Base-by-base conservation (phyloP, 345 rosid species). In the Rhizophora mangle region DNA sequence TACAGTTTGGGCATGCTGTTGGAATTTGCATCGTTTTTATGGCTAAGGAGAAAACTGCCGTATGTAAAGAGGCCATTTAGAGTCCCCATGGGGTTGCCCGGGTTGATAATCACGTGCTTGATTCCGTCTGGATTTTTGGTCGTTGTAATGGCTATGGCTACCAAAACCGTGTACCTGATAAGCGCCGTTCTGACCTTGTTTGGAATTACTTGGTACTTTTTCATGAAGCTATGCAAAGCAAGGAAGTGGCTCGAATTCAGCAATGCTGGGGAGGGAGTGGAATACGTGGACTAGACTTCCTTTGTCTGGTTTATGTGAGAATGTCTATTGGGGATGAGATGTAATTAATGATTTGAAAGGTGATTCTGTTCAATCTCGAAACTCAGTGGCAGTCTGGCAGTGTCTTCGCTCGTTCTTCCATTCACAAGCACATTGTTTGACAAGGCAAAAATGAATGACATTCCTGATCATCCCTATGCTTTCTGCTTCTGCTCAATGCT, bases 1-100 rank as follows among this genome's bases (percentile, higher is more conserved):
- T 85, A 80, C 37, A 72, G 84, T 60, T 76, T 85, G 58, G 84
- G 88, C 1, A 85, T 82, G 88, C 51, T 85, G 36, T 54, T 82
- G 26, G 88, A 85, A 61, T 82, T 85, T 68, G 79, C 83, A 37
- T 78, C 82, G 1, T 82, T 85, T 63, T 36, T 85, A 8, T 78
- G 84, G 88, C 15, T 85, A 51, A 78, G 88, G 71, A 75, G 55
- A 30, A 82, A 76, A 65, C 9, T 76, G 27, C 81, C 88, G 0
- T 22, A 32, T 13, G 9, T 74, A 15, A 64, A 76, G 63, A 82
- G 86, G 56, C 86, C 86, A 3, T 85, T 29, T 58, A 53, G 71
- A 47, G 82, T 85, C 32, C 86, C 86, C 3, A 39, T 82, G 79
- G 70, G 62, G 64, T 8, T 78, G 62, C 76, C 79, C 32, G 75